Base-by-base conservation (phyloP, 2,329 filamentous ascomycete species). In the Elsinoe necatrix region DNA sequence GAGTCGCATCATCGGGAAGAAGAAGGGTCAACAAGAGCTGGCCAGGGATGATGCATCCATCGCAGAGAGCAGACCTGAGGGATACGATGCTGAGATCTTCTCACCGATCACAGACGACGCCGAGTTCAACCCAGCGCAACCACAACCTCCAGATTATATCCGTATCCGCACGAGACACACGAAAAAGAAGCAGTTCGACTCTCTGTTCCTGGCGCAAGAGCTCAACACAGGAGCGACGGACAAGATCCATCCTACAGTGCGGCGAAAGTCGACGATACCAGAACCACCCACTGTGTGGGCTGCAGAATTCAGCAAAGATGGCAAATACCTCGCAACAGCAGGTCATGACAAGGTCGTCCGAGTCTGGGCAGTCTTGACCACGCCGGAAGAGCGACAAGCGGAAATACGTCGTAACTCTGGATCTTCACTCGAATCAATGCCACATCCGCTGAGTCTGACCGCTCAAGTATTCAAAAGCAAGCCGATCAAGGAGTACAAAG, bases 131-230 rank as follows among this genome's bases (percentile, higher is more conserved):
- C 92, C 93, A 6, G 83, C 85, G 60, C 85, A 95, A 66, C 93
- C 93, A 62, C 88, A 91, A 56, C 91, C 92, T 2, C 89, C 91
- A 1, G 83, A 88, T 23, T 97, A 97, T 67, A 93, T 97, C 65
- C 89, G 89, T 62, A 86, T 95, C 59, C 83, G 85, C 61, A 75
- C 85, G 1, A 84, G 89, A 66, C 83, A 90, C 70, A 95, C 95
- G 71, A 90, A 86, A 66, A 76, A 79, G 20, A 84, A 83, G 63
- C 86, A 92, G 55, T 96, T 97, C 67, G 84, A 93, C 67, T 85
- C 84, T 47, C 77, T 95, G 58, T 98, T 98, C 68, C 79, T 97
- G 2, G 91, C 93, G 2, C 93, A 98, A 72, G 87, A 97, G 69
- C 75, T 97, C n/a, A 76, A 84, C n/a, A 79, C 79, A 1, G 54